These are phyloP conservation scores for Plasmopara viticola DNA, from an alignment of 352 stramenopile species.

Conservation along the genomic window DNA sequence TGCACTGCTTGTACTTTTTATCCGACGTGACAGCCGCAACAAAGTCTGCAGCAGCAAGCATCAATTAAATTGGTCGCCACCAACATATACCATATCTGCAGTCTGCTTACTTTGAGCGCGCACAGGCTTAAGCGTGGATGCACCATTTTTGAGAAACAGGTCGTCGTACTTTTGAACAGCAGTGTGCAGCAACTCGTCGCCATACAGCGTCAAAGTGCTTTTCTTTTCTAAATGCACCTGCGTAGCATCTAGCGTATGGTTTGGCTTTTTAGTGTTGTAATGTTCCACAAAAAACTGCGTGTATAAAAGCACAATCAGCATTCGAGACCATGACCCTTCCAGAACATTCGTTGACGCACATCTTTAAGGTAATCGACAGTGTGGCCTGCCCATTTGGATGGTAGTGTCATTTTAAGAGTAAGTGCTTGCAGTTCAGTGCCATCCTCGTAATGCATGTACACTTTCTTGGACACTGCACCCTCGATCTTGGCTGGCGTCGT, in stretches of 20 bases:
- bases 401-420: constrained; percentile 85
- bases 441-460: constrained; percentile 87
- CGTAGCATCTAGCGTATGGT: constrained; percentile 45
- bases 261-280: constrained; percentile 86
- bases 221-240: constrained; percentile 74
- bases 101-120: constrained; percentile 30
- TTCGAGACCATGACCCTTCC: constrained; percentile 1
- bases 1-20: constrained; percentile 65
- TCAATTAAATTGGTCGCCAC: not conserved
- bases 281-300: constrained; percentile 86
- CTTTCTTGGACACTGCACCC: constrained; percentile 77
- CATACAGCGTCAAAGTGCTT: constrained; percentile 38
- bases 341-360: constrained; percentile 27
- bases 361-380: constrained; percentile 79
- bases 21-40: constrained; percentile 3
- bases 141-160: constrained; percentile 66
- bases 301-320: not conserved
- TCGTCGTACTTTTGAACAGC: constrained; percentile 84
- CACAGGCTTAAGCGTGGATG: constrained; percentile 50
- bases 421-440: constrained; percentile 49
- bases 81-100: not conserved
- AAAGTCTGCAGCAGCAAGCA: constrained; percentile 12
- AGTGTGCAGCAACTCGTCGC: constrained; percentile 72
- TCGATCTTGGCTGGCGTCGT: constrained; percentile 57
- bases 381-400: constrained; percentile 79